Conservation (phyloP, 768 basidiomycete species). For the Porpolomopsis calyptriformis region DNA sequence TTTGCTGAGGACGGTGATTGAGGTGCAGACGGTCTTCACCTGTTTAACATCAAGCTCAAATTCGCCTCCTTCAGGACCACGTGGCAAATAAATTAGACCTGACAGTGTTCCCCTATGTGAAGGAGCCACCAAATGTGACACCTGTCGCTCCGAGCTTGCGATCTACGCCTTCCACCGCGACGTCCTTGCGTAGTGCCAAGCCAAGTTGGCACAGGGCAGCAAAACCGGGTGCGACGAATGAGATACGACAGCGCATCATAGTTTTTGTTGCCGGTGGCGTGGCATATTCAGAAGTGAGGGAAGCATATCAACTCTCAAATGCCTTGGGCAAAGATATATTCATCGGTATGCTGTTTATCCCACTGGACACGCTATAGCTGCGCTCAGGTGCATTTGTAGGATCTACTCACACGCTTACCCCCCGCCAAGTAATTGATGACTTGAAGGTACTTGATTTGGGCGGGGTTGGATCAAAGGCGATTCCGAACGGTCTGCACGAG, state of each 20-base stretch:
- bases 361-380: background rate
- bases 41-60: background rate
- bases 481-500: constrained; percentile 60
- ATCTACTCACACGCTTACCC: constrained; percentile 80
- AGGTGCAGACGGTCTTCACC: constrained; percentile 37
- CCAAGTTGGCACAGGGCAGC: constrained; percentile 83
- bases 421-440: constrained; percentile 77
- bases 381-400: constrained; percentile 35
- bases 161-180: constrained; percentile 43
- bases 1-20: constrained; percentile 64
- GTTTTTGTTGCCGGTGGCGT: constrained; percentile 92
- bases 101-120: constrained; percentile 81
- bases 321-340: constrained; percentile 78
- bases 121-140: constrained; percentile 55
- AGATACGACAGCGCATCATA: constrained; percentile 66
- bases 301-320: constrained; percentile 71
- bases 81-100: constrained; percentile 65
- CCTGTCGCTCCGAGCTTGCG: constrained; percentile 35
- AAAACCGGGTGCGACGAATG: constrained; percentile 35
- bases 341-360: constrained; percentile 50
- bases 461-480: constrained; percentile 68
- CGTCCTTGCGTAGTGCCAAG: constrained; percentile 80
- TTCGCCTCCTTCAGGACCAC: constrained; percentile 54
- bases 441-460: constrained; percentile 77
- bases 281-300: constrained; percentile 91